These are phyloP conservation scores for Pontederia crassipes DNA, from an alignment of 176 grass and related monocot genomes.

Conservation along the genomic window DNA sequence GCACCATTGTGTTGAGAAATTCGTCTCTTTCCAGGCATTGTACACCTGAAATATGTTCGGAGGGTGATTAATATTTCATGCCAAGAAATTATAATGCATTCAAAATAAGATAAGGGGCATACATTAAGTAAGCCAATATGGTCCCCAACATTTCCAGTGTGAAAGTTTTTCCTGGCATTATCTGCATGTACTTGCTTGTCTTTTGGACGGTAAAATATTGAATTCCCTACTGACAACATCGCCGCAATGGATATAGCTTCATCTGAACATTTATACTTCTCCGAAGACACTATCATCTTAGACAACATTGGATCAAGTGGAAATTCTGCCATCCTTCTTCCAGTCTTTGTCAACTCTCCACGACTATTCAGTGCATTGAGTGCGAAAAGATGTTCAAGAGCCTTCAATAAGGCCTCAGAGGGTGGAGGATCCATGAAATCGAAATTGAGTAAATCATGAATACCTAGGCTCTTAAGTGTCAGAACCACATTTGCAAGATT, in stretches of 20 bases:
- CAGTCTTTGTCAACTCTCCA: constrained; percentile 91
- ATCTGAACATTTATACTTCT: constrained; percentile 91
- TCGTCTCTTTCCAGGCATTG: constrained; percentile 82
- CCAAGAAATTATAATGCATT: constrained; percentile 2
- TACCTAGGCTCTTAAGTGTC: constrained; percentile 80
- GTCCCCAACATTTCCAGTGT: constrained; percentile 84
- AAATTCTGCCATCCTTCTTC: constrained; percentile 93
- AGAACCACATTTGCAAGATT: constrained; percentile 92
- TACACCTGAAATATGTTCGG: constrained; percentile 47
- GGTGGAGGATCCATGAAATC: constrained; percentile 97
- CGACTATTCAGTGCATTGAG: constrained; percentile 75
- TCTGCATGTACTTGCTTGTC: constrained; percentile 96
- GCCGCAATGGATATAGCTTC: constrained; percentile 67
- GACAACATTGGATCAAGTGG: constrained; percentile 93
- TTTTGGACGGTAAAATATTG: constrained; percentile 92
- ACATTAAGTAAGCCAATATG: constrained; percentile 89
- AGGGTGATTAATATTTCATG: too few relatives aligned
- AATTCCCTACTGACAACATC: constrained; percentile 86
- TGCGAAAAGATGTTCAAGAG: constrained; percentile 93
- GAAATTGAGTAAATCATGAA: constrained; percentile 97
- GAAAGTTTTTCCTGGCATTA: constrained; percentile 83
- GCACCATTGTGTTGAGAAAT: constrained; percentile 87
- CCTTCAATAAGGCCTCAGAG: constrained; percentile 74
- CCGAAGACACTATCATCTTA: constrained; percentile 80
- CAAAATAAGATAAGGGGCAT: constrained; percentile 11